Evolutionary conservation across 441 rosid species (phyloP).

Genomic region (Viola pubescens): DNA sequence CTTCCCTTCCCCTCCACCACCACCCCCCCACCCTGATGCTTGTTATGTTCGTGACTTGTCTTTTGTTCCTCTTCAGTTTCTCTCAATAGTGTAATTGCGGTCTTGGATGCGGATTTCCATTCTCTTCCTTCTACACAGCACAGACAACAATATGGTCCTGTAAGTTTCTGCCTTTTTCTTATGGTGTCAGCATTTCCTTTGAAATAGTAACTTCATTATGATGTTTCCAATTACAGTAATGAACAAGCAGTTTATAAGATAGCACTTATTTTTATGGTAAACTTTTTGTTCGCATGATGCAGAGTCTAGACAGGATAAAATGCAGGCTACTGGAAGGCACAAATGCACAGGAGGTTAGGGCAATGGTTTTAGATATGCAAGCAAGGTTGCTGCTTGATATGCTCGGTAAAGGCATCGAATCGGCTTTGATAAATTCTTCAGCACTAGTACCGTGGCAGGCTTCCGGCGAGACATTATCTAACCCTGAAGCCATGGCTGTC

Average conservation of each 20-base stretch:
- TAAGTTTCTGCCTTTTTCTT: constrained; percentile 38
- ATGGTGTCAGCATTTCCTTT: constrained; percentile 7
- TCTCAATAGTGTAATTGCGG: constrained; percentile 92
- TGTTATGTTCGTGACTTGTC: constrained; percentile 9
- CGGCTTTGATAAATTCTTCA: constrained; percentile 95
- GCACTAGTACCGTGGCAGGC: constrained; percentile 86
- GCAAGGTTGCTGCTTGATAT: constrained; percentile 94
- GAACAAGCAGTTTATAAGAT: too few species aligned
- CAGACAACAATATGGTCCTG: constrained; percentile 97
- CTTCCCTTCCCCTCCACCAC: too few species aligned
- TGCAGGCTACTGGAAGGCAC: constrained; percentile 97
- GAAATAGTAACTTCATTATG: background rate
- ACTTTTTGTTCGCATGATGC: constrained; percentile 30
- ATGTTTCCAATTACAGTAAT: background rate
- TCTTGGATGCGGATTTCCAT: constrained; percentile 98
- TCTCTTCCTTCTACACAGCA: constrained; percentile 93
- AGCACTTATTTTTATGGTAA: background rate
- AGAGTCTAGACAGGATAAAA: constrained; percentile 97
- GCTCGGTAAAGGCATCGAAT: constrained; percentile 98
- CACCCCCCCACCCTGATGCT: too few species aligned
- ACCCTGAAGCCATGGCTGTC: constrained; percentile 92
- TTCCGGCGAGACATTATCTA: constrained; percentile 59
- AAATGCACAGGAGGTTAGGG: constrained; percentile 99
- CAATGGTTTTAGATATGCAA: constrained; percentile 99
- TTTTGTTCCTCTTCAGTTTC: constrained; percentile 60